Base-by-base conservation (phyloP, 129 eudicot genomes). In the Saussurea involucrata region DNA sequence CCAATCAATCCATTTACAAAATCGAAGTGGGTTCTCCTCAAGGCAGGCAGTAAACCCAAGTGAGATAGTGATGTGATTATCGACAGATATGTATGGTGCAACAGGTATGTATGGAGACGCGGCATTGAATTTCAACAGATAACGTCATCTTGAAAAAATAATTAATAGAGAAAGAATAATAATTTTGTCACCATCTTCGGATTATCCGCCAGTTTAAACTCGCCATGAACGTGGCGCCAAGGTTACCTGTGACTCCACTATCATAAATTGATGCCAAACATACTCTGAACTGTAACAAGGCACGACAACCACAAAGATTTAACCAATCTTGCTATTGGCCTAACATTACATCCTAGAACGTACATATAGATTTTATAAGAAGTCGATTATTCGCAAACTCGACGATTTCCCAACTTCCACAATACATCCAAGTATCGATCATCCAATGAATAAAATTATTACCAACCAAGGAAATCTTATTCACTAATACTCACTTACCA, bases 201-300 rank as follows among this genome's bases (percentile, higher is more conserved):
- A 63, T 71, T 0, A 24, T 71, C 83, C 73, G 83, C 78, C 83
- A 9, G 78, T 79, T 71, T 79, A 9, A 64, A 72, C 78, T 71
- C 76, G 31, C 57, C 37, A 49, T 46, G 61, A 79, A 79, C 83
- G 83, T 72, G 83, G 73, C 83, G 83, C 83, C 31, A 72, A 72
- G 57, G 53, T 40, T 49, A 42, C 82, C 63, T 78, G 69, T 34
- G 55, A 72, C 76, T 72, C 70, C n/a, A 74, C 66, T 7, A 57
- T 18, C 24, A 58, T 58, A 58, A 49, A 44, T 44, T 44, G 55
- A 44, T 44, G 55, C n/a, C 2, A 42, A 42, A n/a, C n/a, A n/a
- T n/a, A n/a, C n/a, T n/a, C n/a, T n/a, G n/a, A n/a, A n/a, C n/a
- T n/a, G n/a, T n/a, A n/a, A n/a, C n/a, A n/a, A n/a, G n/a, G n/a